phyloP scores from a whole-genome alignment of 169 alveolate species.

The Pseudocohnilembus persalinus region DNA sequence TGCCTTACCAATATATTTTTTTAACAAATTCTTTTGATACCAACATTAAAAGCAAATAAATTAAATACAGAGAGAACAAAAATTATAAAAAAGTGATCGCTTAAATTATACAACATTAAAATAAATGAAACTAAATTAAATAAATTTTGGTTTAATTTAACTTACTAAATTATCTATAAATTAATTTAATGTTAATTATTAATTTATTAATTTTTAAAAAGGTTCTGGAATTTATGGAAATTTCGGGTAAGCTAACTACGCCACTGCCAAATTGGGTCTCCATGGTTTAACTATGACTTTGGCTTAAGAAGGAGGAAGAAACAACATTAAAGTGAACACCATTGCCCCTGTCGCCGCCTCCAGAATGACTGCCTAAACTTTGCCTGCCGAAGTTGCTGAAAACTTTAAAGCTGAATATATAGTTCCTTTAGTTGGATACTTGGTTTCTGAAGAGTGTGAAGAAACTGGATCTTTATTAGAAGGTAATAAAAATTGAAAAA shows the following conservation, averaged over 20 bases:
- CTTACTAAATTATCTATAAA: too few relatives aligned
- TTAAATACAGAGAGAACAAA: too few relatives aligned
- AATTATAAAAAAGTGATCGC: too few relatives aligned
- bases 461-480: slow-evolving; percentile 53
- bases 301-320: slow-evolving; percentile 89
- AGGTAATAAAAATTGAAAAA: too few relatives aligned
- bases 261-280: slow-evolving; percentile 90
- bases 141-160: too few relatives aligned
- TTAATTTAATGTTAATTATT: too few relatives aligned
- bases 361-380: slow-evolving; percentile 74
- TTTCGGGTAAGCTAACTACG: slow-evolving; percentile 89
- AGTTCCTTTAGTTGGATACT: slow-evolving; percentile 83
- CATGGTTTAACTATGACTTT: slow-evolving; percentile 87
- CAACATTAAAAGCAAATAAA: too few relatives aligned
- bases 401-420: slow-evolving; percentile 82
- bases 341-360: slow-evolving; percentile 83
- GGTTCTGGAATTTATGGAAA: slow-evolving; percentile 90
- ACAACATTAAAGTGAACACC: slow-evolving; percentile 83
- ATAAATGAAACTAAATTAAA: too few relatives aligned
- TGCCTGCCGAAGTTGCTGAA: slow-evolving; percentile 67
- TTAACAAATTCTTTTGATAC: too few relatives aligned
- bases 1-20: too few relatives aligned
- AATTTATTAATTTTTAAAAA: too few relatives aligned
- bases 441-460: slow-evolving; percentile 69
- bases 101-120: too few relatives aligned